Evolutionary conservation across 768 basidiomycete genomes (phyloP), one percentile per base, ranked within the genome.

Genomic region (Boletus pseudo-olivaceus): DNA sequence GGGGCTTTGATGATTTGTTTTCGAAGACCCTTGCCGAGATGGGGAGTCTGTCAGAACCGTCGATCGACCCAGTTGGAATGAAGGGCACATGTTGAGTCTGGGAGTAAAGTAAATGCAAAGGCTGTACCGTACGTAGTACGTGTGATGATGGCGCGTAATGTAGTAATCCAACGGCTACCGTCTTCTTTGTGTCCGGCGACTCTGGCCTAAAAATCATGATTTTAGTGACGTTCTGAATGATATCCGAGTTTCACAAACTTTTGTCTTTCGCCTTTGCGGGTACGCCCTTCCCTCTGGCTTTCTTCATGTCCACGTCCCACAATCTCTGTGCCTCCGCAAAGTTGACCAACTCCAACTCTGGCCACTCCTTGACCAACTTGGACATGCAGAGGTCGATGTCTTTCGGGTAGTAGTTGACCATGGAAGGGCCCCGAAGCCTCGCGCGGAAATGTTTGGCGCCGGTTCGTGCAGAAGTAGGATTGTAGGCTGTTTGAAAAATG

Each of bases 361-460:
- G 82, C 67, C 81, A 79, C 54, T 77, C 59, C 34, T 75, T 75
- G 3, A 76, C 77, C 10, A 85, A 71, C 47, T 75, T 63, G 32
- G 82, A 68, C 47, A 92, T 73, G 56, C 78, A 65, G 33, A 92
- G 70, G 53, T 82, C 76, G 54, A 89, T 62, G n/a, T 74, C 70
- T 20, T 73, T 67, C 0, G 88, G 89, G 72, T 95, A 94, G 75
- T 98, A 98, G 5, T 81, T 75, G 59, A 87, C 67, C 86, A 97
- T 90, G 27, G 91, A 80, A 0, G 93, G 93, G 0, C 95, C 96
- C 0, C 86, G 83, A 34, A 98, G 82, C 17, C 88, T 79, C 14
- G 81, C 78, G 19, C 88, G 84, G 43, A 98, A 83, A 74, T 96
- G 93, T 74, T 98, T 98, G 27, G 93, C 88, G 17, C 96, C 96